Conservation (phyloP, 2,329 filamentous ascomycete genomes). For the Curvularia sp. region DNA sequence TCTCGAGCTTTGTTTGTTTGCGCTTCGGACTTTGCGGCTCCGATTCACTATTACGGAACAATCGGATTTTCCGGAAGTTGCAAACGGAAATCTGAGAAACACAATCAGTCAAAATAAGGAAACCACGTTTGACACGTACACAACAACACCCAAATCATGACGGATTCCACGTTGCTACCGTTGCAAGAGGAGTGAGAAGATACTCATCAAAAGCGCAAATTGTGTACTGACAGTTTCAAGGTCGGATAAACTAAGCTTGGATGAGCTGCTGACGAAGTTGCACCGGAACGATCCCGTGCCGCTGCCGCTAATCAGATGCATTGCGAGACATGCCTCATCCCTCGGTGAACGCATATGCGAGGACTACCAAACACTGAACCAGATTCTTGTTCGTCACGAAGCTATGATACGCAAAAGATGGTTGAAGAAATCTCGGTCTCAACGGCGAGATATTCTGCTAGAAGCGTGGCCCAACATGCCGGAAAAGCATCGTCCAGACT, state of each 20-base stretch:
- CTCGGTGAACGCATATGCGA: background rate
- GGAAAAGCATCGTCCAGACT: background rate
- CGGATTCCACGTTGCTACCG: background rate
- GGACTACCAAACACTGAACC: background rate
- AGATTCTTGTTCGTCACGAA: slow-evolving; percentile 1
- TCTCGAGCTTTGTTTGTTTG: background rate
- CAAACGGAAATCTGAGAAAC: background rate
- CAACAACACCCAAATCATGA: background rate
- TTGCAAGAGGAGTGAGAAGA: background rate
- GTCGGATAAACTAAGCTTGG: background rate
- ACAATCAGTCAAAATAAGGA: background rate
- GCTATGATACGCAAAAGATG: slow-evolving; percentile 6
- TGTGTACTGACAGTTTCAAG: background rate
- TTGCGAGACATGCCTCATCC: background rate
- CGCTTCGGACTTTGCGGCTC: background rate
- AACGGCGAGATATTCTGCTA: slow-evolving; percentile 5
- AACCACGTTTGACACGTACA: background rate
- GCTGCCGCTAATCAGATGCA: background rate
- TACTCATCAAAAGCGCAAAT: background rate
- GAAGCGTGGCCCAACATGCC: background rate
- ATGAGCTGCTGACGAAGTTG: background rate
- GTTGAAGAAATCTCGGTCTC: slow-evolving; percentile 6
- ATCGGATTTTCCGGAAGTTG: background rate
- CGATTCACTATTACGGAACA: background rate
- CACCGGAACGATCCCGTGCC: background rate